A percentile compares a stretch with the other conserved stretches of the same genome.
Evolutionary conservation across 139 green algal genomes (phyloP).

Genomic region (Tetraselmis striata): DNA sequence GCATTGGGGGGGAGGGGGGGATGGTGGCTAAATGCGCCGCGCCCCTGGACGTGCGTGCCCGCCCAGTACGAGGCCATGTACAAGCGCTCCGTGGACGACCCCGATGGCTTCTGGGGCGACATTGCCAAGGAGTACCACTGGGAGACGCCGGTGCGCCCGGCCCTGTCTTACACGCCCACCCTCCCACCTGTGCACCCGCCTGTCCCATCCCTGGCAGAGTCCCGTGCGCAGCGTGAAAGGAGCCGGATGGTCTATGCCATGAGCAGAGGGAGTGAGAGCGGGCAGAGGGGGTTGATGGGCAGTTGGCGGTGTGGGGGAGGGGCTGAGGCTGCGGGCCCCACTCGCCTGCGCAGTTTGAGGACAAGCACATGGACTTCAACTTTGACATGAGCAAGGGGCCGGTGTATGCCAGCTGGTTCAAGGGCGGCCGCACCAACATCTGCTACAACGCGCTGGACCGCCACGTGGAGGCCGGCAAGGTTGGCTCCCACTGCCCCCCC

Average conservation of each 20-base stretch:
- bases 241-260: no score
- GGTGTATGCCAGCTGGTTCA: constrained; percentile 70
- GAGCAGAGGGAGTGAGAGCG: no score
- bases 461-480: constrained; percentile 29
- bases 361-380: constrained; percentile 60
- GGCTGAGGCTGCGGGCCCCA: no score
- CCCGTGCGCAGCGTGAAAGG: no score
- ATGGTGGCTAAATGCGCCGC: no score
- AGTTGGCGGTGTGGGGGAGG: no score
- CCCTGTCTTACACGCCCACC: no score
- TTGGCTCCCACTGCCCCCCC: no score
- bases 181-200: no score
- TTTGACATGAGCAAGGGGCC: constrained; percentile 72
- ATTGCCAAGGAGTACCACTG: constrained; percentile 84
- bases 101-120: constrained; percentile 86
- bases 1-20: no score
- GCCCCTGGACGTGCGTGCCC: background rate
- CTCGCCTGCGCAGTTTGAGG: constrained; percentile 50
- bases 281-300: no score
- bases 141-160: constrained; percentile 51
- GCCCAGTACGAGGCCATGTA: constrained; percentile 88
- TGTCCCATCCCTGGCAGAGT: no score
- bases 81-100: constrained; percentile 74
- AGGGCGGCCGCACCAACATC: constrained; percentile 70
- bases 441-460: constrained; percentile 83